These are phyloP conservation scores for Cylindrotheca closterium DNA, from an alignment of 108 stramenopile species.

Conservation along the genomic window DNA sequence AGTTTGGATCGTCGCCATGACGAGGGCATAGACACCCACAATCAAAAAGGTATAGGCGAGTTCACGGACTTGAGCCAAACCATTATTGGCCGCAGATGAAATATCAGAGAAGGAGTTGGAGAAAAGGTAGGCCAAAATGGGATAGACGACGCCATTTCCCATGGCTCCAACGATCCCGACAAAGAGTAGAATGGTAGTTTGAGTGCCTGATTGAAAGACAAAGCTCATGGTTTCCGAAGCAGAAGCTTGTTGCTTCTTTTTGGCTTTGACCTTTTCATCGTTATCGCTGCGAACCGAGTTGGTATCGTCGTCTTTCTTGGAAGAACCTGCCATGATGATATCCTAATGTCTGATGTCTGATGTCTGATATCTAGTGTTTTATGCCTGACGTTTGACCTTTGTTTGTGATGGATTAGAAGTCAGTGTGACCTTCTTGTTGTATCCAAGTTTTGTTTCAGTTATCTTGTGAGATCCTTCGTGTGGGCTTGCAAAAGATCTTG, in stretches of 20 bases:
- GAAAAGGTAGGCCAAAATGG: constrained; percentile 61
- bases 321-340: too few relatives aligned
- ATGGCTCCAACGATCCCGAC: constrained; percentile 37
- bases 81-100: constrained; percentile 16
- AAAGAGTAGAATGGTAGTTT: constrained; percentile 28
- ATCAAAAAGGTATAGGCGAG: constrained; percentile 57
- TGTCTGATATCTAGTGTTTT: constrained; percentile 1
- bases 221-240: constrained; percentile 36
- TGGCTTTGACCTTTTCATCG: not conserved
- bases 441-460: too few relatives aligned
- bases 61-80: constrained; percentile 32
- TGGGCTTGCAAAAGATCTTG: too few relatives aligned
- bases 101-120: constrained; percentile 49
- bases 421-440: too few relatives aligned
- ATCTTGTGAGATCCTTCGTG: too few relatives aligned
- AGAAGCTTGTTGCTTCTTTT: constrained; percentile 19
- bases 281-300: not conserved
- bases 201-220: constrained; percentile 18
- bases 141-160: constrained; percentile 36
- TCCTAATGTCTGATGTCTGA: not conserved
- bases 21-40: constrained; percentile 56
- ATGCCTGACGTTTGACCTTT: not conserved
- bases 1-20: constrained; percentile 39
- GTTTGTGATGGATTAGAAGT: not conserved
- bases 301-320: not conserved